Percentiles rank a stretch among this genome's conserved stretches.
phyloP scores from a whole-genome alignment of 495 filamentous ascomycete genomes.

The Aspergillus wentii region DNA sequence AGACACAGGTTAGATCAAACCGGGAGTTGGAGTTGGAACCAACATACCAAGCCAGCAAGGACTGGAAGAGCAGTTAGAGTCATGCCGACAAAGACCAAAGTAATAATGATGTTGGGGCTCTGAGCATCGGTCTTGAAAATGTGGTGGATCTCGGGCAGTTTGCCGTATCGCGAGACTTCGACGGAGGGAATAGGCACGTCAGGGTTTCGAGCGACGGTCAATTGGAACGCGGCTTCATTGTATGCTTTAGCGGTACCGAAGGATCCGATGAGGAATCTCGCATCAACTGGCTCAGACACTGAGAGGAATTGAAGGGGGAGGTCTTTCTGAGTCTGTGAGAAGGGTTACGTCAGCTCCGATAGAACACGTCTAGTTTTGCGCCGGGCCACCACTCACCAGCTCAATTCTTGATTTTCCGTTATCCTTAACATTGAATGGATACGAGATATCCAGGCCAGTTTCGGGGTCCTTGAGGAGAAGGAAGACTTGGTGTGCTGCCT shows the following conservation, averaged over 20 bases:
- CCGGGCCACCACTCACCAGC: conserved; percentile 58
- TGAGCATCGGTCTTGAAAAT: conserved; percentile 76
- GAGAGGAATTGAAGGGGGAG: conserved; percentile 78
- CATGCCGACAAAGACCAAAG: conserved; percentile 67
- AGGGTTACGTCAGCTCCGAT: conserved; percentile 19
- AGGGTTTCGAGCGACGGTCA: conserved; percentile 59
- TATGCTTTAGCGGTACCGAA: conserved; percentile 72
- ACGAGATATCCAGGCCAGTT: conserved; percentile 82
- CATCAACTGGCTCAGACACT: conserved; percentile 60
- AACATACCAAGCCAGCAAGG: conserved; percentile 67
- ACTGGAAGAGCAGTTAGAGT: conserved; percentile 67
- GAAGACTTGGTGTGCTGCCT: conserved; percentile 90
- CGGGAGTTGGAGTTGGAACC: too few relatives aligned
- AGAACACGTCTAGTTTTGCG: background rate
- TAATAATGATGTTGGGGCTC: conserved; percentile 80
- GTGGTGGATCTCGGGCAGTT: conserved; percentile 81
- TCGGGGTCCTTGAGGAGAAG: conserved; percentile 70
- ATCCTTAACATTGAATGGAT: conserved; percentile 79
- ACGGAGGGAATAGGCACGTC: conserved; percentile 51
- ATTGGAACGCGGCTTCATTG: conserved; percentile 59
- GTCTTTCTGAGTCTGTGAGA: conserved; percentile 74
- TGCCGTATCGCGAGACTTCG: conserved; percentile 71
- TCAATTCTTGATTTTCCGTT: conserved; percentile 80
- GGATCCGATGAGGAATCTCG: conserved; percentile 76
- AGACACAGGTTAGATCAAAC: conserved; percentile 8